These are phyloP conservation scores for Vinca major DNA, from an alignment of 305 asterid genomes.

Conservation along the genomic window DNA sequence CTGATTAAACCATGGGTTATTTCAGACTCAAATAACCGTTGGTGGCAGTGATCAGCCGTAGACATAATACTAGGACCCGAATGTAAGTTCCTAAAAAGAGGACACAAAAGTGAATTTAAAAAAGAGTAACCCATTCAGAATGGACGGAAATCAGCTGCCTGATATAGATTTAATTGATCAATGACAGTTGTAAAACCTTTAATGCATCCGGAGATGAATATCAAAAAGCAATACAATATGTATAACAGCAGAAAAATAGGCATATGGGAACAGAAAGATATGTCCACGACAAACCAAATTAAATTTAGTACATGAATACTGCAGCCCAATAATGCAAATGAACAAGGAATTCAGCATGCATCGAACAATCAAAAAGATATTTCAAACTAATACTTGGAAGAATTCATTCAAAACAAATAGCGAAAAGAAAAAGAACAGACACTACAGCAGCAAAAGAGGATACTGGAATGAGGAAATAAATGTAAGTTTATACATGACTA, in stretches of 20 bases:
- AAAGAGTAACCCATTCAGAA: not conserved
- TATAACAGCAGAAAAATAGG: no score
- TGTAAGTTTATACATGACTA: not conserved
- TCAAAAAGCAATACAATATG: not conserved
- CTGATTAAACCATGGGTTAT: not conserved
- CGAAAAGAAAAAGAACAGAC: not conserved
- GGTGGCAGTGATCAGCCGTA: not conserved
- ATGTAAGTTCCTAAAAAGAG: not conserved
- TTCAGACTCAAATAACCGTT: not conserved
- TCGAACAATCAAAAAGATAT: no score
- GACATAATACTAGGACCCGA: not conserved
- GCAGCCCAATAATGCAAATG: no score
- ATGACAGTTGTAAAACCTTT: not conserved
- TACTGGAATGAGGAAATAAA: not conserved
- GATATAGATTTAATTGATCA: not conserved
- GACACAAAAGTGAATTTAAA: not conserved
- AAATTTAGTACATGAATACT: no score
- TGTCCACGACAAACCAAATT: no score
- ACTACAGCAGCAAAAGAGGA: not conserved
- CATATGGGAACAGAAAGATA: no score
- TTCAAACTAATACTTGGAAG: not conserved
- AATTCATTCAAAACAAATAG: not conserved
- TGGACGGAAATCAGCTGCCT: not conserved
- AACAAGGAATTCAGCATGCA: no score
- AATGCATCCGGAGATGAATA: not conserved